Conservation (phyloP, 139 green algal species). For the Micromonas pusilla region DNA sequence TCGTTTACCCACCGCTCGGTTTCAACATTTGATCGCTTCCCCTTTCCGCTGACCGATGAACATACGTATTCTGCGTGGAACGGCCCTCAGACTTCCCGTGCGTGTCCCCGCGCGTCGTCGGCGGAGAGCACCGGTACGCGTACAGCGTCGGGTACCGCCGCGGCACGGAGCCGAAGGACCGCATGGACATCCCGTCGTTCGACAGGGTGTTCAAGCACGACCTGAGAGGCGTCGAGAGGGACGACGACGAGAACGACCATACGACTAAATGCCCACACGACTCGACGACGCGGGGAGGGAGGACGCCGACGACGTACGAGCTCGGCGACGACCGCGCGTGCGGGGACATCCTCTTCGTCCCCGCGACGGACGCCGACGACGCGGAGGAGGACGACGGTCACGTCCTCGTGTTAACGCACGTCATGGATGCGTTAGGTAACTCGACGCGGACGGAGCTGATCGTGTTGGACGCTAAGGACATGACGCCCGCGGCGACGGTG, state of each 20-base stretch:
- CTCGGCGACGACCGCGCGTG: slow-evolving; percentile 19
- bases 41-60: no score
- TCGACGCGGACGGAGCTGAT: slow-evolving; percentile 8
- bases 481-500: slow-evolving; percentile 5
- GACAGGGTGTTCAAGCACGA: slow-evolving; percentile 34
- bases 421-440: not conserved
- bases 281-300: no score
- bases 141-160: not conserved
- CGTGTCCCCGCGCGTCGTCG: slow-evolving; percentile 5
- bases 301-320: no score
- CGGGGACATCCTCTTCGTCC: slow-evolving; percentile 30
- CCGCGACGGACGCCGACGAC: not conserved
- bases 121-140: slow-evolving; percentile 3
- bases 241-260: no score
- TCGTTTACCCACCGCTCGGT: no score
- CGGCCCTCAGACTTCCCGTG: slow-evolving; percentile 27
- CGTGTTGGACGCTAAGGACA: slow-evolving; percentile 12
- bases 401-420: slow-evolving; percentile 26
- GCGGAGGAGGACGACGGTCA: slow-evolving; percentile 22
- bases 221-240: not conserved
- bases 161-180: slow-evolving; percentile 2
- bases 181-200: slow-evolving; percentile 27
- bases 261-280: no score
- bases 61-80: no score
- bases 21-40: no score